phyloP scores from a whole-genome alignment of 106 monocot genomes.

The Ottelia alismoides region DNA sequence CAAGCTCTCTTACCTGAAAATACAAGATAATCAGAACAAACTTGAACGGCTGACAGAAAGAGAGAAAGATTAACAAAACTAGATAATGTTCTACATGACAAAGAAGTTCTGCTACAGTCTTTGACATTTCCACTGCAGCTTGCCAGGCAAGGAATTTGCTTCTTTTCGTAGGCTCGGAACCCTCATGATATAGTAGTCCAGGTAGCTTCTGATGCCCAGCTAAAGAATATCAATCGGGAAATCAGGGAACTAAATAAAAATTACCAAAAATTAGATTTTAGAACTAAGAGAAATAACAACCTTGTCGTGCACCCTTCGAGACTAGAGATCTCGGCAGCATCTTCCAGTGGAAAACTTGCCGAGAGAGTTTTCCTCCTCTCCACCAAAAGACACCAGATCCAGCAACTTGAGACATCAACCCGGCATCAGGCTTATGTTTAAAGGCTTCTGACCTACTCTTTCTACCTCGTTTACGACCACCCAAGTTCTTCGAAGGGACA shows the following conservation, averaged over 20 bases:
- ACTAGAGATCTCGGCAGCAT: constrained; percentile 54
- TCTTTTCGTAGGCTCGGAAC: constrained; percentile 66
- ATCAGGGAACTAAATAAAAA: no score
- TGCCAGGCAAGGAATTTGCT: constrained; percentile 76
- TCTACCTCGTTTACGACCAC: constrained; percentile 32
- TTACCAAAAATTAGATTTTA: no score
- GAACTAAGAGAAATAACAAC: no score
- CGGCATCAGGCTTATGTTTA: constrained; percentile 21
- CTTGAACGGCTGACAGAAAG: neutral
- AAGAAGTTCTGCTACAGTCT: constrained; percentile 47
- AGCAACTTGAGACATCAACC: constrained; percentile 9
- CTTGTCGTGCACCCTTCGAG: constrained; percentile 74
- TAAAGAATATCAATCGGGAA: constrained; percentile 30
- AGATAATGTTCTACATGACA: constrained; percentile 53
- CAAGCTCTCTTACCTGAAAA: constrained; percentile 79
- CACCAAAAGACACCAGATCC: constrained; percentile 65
- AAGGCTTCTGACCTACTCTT: constrained; percentile 26
- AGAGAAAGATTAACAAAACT: neutral
- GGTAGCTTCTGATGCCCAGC: constrained; percentile 80
- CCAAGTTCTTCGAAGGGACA: constrained; percentile 17
- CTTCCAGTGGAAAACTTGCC: constrained; percentile 76
- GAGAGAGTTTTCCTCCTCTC: constrained; percentile 89
- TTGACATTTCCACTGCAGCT: constrained; percentile 83
- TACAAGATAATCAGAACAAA: neutral
- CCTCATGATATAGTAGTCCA: constrained; percentile 61